Evolutionary conservation across 2,329 filamentous ascomycete species (phyloP), one percentile per base, ranked within the genome.

Genomic region (Neonectria hederae): DNA sequence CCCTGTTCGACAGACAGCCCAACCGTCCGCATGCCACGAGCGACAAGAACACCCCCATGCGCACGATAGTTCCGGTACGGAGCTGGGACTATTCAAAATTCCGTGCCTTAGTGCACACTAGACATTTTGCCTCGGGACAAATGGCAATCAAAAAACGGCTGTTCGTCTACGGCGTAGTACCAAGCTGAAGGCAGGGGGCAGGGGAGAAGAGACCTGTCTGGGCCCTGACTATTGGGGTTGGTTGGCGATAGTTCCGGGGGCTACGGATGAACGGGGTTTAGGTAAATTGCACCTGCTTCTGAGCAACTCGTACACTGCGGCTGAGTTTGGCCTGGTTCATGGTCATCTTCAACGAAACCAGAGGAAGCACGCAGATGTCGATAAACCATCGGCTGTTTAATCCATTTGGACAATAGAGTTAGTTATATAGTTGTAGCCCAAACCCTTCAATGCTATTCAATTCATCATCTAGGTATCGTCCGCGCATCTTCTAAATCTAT

Each of bases 141-240:
- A 49, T 49, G 26, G 24, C 24, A 26, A 30, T 8, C 26, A 49
- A 49, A 26, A 30, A 2, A 13, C 11, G 17, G 17, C 46, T 26
- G 46, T 49, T 49, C 46, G 17, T 49, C 24, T 19, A 13, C 21
- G n/a, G 9, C 17, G 24, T 30, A 14, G 38, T n/a, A 10, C 17
- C 28, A 51, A 51, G 48, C 48, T 51, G 48, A 51, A 21, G n/a
- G 48, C 48, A 51, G 28, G 48, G 48, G 48, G 5, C 26, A 32
- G n/a, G 46, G 19, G 13, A 17, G n/a, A 17, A n/a, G n/a, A n/a
- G 46, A 30, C 46, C n/a, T 17, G 32, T 5, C 32, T 35, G 14
- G 38, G 28, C 7, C 28, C n/a, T 21, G n/a, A 19, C 45, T 19
- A 30, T 51, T 30, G 26, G 26, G 48, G 9, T 10, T 14, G 26